Evolutionary conservation across 2,329 filamentous ascomycete species (phyloP), one percentile per base, ranked within the genome.

Genomic region (Dactylellina haptotyla): DNA sequence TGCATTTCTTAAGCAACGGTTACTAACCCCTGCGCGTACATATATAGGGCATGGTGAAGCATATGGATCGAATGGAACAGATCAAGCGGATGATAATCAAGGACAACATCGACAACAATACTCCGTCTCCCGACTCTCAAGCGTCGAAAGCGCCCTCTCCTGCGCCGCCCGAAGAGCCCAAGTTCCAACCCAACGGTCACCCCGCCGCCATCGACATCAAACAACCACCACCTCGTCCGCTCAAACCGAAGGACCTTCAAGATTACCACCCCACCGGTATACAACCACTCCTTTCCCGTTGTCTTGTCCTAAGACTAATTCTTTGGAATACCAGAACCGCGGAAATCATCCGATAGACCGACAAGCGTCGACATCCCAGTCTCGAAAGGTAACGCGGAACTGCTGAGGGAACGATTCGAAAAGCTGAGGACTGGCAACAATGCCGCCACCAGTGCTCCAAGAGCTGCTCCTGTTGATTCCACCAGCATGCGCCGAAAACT

Each of bases 61-160:
- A 66, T 10, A 30, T 66, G 9, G 41, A 37, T 12, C 58, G 81
- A 10, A 90, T 88, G 77, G 84, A 86, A 39, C 81, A 82, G 61
- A 85, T 90, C 64, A 88, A 89, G 79, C 80, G 81, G 32, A 80
- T 84, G 0, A 89, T 90, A 75, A 86, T 87, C 74, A 83, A 87
- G 75, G 87, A 90, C 76, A 91, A 91, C 76, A 80, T 53, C 16
- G 20, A 46, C n/a, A 75, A 75, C n/a, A 37, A 48, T 25, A 75
- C 70, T 2, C 48, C 14, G 16, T 50, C 54, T 6, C 63, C 62
- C 14, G n/a, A 18, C 10, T 5, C 39, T 16, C 53, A 2, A 26
- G 37, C 51, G 10, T 18, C 62, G 8, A 66, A 65, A 37, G 16
- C n/a, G 4, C 30, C 50, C 2, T 53, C 70, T 4, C 26, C 64